Conservation (phyloP, 257 asterid genomes). For the Capsicum pubescens region DNA sequence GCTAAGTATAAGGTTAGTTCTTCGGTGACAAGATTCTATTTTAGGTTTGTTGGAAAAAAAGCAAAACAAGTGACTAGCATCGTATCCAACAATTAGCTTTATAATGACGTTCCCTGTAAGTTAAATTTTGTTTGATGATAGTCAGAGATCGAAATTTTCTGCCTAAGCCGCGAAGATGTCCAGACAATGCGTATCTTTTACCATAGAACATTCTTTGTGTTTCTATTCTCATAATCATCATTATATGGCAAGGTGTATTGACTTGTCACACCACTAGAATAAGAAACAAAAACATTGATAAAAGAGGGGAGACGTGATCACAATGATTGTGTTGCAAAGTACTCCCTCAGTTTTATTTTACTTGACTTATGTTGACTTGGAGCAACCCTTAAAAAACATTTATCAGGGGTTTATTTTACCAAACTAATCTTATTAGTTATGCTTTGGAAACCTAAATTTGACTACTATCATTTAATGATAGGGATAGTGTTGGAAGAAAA, state of each 20-base stretch:
- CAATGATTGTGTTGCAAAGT: background rate
- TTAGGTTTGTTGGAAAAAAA: background rate
- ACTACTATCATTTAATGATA: no score
- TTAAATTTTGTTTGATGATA: background rate
- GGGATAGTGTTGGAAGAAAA: no score
- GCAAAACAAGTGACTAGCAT: background rate
- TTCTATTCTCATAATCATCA: background rate
- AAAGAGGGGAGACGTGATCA: conserved; percentile 1
- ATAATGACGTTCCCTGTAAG: background rate
- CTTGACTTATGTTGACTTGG: no score
- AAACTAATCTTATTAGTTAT: no score
- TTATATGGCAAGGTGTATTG: background rate
- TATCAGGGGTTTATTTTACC: no score
- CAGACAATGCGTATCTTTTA: background rate
- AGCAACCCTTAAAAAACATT: no score
- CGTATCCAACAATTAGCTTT: conserved; percentile 3
- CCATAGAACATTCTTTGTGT: background rate
- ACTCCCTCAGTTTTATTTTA: no score
- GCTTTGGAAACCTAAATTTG: no score
- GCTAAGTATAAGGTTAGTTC: conserved; percentile 77
- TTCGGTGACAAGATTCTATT: conserved; percentile 24
- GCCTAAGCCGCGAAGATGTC: background rate
- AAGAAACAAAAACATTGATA: background rate
- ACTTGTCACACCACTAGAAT: background rate
- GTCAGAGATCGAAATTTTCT: background rate